Percentiles rank a stretch among this genome's conserved stretches.
Conservation (phyloP, 257 asterid genomes). For the Scutellaria barbata region DNA sequence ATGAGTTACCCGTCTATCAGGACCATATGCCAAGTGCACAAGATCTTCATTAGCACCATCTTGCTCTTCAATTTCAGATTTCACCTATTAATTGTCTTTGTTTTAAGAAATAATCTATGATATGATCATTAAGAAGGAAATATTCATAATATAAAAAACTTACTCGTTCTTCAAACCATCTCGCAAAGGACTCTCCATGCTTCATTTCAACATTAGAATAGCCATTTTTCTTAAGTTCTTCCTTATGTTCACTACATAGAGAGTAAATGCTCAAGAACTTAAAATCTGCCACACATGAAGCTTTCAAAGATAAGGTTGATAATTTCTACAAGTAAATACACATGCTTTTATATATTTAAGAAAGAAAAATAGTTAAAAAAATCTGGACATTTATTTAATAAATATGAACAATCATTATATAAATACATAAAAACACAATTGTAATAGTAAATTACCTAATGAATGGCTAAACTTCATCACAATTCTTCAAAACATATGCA, state of each 20-base stretch:
- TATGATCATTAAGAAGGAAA: background rate
- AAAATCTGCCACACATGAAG: too few relatives aligned
- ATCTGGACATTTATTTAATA: too few relatives aligned
- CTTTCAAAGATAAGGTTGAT: too few relatives aligned
- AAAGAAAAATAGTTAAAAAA: too few relatives aligned
- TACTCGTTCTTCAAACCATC: conserved; percentile 6
- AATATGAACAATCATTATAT: too few relatives aligned
- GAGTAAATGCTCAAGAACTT: background rate
- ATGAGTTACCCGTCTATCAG: background rate
- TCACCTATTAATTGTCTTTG: background rate
- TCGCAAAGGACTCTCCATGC: background rate
- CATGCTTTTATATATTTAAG: too few relatives aligned
- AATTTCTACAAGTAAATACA: too few relatives aligned
- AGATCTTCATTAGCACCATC: background rate
- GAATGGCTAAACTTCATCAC: conserved; percentile 2
- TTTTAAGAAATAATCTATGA: background rate
- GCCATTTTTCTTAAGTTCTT: background rate
- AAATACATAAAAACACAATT: too few relatives aligned
- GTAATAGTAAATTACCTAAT: background rate
- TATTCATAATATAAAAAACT: background rate
- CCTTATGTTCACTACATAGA: background rate
- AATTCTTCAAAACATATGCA: conserved; percentile 10
- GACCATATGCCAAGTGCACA: conserved; percentile 8
- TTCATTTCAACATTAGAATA: background rate
- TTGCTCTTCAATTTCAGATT: background rate